Evolutionary conservation across 495 filamentous ascomycete species (phyloP).

Genomic region (Penicillium parvum): DNA sequence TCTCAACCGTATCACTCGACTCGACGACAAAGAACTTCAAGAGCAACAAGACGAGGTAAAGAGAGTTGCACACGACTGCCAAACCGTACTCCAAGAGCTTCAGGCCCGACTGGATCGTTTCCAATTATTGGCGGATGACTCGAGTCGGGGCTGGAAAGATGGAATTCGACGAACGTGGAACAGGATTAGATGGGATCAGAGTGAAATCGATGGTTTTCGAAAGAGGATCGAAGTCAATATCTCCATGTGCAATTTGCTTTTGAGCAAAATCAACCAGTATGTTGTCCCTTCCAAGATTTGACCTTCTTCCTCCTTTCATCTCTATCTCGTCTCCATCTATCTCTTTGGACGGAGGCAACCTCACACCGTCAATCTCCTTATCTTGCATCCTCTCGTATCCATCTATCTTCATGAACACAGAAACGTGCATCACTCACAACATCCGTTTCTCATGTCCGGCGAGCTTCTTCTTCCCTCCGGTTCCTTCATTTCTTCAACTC

Average conservation of each 20-base stretch:
- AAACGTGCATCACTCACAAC: no score
- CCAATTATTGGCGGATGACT: not conserved
- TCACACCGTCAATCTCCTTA: no score
- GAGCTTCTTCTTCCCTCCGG: no score
- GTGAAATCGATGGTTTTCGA: not conserved
- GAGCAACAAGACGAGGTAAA: not conserved
- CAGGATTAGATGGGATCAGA: not conserved
- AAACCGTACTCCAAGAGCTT: not conserved
- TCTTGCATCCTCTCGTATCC: no score
- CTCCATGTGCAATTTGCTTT: not conserved
- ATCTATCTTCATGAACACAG: no score
- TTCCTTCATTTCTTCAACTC: no score
- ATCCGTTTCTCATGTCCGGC: no score
- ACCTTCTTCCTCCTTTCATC: no score
- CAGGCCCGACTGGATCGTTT: not conserved
- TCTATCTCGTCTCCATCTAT: not conserved
- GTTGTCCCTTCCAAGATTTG: no score
- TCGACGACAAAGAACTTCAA: not conserved
- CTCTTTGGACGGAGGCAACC: no score
- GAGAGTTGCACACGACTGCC: not conserved
- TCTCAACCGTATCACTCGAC: not conserved
- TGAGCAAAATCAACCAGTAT: not conserved
- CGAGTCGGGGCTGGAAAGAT: not conserved
- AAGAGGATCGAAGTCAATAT: not conserved
- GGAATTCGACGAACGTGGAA: not conserved